Conservation (phyloP, 2,329 filamentous ascomycete genomes). For the Penicillium sp. region DNA sequence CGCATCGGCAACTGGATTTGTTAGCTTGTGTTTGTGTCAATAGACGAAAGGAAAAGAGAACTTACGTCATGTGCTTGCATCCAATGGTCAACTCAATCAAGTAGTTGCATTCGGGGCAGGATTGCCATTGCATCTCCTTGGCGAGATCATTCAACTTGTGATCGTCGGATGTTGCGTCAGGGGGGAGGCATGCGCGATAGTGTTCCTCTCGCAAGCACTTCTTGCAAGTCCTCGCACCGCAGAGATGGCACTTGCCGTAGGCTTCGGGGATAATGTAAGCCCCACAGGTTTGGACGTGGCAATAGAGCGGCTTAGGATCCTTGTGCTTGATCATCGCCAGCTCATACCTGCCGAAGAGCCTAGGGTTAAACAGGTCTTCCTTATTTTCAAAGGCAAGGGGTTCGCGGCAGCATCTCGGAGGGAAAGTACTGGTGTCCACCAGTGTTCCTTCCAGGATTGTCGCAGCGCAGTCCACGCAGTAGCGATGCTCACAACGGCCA, state of each 20-base stretch:
- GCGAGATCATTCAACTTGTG: background rate
- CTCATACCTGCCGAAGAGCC: background rate
- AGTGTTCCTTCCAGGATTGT: no score
- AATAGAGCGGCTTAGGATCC: background rate
- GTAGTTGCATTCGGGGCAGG: background rate
- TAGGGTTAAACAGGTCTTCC: background rate
- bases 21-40: background rate
- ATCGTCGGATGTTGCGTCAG: background rate
- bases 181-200: background rate
- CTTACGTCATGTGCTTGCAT: background rate
- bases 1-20: background rate
- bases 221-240: background rate
- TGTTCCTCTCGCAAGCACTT: background rate
- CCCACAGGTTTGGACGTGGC: background rate
- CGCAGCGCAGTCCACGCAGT: no score
- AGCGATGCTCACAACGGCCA: no score
- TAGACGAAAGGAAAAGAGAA: background rate
- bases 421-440: background rate
- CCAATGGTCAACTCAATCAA: background rate
- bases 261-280: background rate
- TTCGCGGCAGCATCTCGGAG: background rate
- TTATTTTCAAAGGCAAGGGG: background rate
- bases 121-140: background rate
- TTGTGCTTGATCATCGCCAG: background rate
- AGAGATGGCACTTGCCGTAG: background rate